Percentiles rank a stretch among this genome's conserved stretches.
These are phyloP conservation scores for Aspergillus quadricinctus DNA, from an alignment of 2,329 filamentous ascomycete species.

Conservation along the genomic window DNA sequence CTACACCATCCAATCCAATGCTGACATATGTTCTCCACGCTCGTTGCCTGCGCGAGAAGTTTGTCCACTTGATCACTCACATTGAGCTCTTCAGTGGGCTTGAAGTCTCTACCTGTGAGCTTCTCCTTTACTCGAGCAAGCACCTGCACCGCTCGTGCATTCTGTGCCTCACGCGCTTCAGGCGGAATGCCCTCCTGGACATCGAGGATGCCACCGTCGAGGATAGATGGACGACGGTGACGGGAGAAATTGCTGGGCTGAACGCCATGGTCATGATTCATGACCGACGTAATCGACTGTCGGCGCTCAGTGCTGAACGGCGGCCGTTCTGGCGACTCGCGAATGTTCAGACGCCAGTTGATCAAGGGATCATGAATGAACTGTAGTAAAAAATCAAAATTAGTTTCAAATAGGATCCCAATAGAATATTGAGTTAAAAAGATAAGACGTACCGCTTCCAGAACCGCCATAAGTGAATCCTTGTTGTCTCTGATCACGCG, in stretches of 20 bases:
- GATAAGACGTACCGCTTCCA: slow-evolving; percentile 76
- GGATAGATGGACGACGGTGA: slow-evolving; percentile 63
- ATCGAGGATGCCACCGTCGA: slow-evolving; percentile 53
- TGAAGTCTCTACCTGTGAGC: slow-evolving; percentile 89
- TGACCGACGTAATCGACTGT: slow-evolving; percentile 53
- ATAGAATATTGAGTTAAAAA: not conserved
- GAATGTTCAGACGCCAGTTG: slow-evolving; percentile 79
- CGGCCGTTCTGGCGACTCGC: slow-evolving; percentile 57
- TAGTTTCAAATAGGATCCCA: not conserved
- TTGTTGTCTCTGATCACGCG: slow-evolving; percentile 93
- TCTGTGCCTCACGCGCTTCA: slow-evolving; percentile 71
- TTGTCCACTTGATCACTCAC: slow-evolving; percentile 89
- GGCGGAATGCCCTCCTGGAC: slow-evolving; percentile 38
- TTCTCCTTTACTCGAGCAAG: slow-evolving; percentile 91
- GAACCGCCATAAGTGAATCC: slow-evolving; percentile 94
- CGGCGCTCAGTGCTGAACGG: slow-evolving; percentile 59
- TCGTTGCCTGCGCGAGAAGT: slow-evolving; percentile 90
- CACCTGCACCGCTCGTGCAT: slow-evolving; percentile 87
- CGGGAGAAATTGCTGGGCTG: slow-evolving; percentile 63
- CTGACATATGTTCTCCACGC: slow-evolving; percentile 94
- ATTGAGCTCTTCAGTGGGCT: slow-evolving; percentile 74
- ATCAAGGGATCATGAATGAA: slow-evolving; percentile 99
- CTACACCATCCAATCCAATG: slow-evolving; percentile 99
- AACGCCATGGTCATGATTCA: slow-evolving; percentile 48
- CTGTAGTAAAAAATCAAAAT: slow-evolving; percentile 43